phyloP scores from a whole-genome alignment of 2,329 filamentous ascomycete genomes.

The Fusarium tanahbumbuense region DNA sequence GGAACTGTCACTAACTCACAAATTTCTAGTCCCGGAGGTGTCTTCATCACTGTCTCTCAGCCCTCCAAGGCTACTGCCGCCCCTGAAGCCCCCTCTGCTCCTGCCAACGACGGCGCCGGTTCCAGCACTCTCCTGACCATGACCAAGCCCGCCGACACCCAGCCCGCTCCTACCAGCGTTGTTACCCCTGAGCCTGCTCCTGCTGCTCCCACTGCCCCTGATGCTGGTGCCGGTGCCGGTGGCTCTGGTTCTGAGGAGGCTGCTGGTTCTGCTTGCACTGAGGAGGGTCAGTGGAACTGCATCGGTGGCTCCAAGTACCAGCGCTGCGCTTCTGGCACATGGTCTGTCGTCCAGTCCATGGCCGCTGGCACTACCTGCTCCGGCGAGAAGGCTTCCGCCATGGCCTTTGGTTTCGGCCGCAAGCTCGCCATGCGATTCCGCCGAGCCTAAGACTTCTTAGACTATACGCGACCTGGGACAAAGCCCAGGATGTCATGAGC shows the following conservation, averaged over 20 bases:
- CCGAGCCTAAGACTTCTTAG: slow-evolving; percentile 22
- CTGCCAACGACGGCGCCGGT: slow-evolving; percentile 16
- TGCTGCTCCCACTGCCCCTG: slow-evolving; percentile 26
- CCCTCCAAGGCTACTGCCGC: slow-evolving; percentile 41
- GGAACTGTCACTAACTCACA: slow-evolving; percentile 29
- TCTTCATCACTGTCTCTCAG: slow-evolving; percentile 55
- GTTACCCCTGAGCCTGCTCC: slow-evolving; percentile 28
- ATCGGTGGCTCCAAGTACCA: slow-evolving; percentile 67
- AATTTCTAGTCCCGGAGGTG: slow-evolving; percentile 54
- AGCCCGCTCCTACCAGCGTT: slow-evolving; percentile 24
- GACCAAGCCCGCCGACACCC: slow-evolving; percentile 38
- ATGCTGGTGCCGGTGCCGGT: slow-evolving; percentile 31
- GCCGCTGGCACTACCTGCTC: slow-evolving; percentile 65
- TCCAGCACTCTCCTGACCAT: slow-evolving; percentile 42
- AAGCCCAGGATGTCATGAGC: slow-evolving; percentile 19
- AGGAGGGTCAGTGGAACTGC: slow-evolving; percentile 70
- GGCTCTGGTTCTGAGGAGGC: slow-evolving; percentile 47
- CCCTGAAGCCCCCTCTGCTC: slow-evolving; percentile 39
- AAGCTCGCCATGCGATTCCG: slow-evolving; percentile 36
- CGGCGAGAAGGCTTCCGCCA: slow-evolving; percentile 43
- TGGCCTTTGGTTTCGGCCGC: slow-evolving; percentile 39
- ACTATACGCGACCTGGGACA: not conserved
- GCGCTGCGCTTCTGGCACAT: slow-evolving; percentile 69
- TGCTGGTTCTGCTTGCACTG: slow-evolving; percentile 59
- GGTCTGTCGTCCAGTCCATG: slow-evolving; percentile 62